A percentile compares a stretch with the other conserved stretches of the same genome.
phyloP scores from a whole-genome alignment of 306 rosid genomes.

The Prunus salicina region DNA sequence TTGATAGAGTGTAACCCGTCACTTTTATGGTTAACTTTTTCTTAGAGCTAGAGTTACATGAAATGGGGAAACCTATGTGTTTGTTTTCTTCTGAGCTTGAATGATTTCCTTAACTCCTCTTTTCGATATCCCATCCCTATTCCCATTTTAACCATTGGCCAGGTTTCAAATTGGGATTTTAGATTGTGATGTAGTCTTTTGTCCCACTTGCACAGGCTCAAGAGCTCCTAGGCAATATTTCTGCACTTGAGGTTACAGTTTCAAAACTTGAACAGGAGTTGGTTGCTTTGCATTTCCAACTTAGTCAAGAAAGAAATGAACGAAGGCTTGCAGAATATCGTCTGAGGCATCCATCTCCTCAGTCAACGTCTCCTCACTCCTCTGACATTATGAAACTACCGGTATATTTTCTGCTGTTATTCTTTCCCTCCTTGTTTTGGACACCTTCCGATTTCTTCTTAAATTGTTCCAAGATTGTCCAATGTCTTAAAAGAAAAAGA shows the following conservation, averaged over 20 bases:
- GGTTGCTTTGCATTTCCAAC: conserved; percentile 71
- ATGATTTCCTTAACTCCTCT: background rate
- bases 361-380: conserved; percentile 39
- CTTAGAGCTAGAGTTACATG: background rate
- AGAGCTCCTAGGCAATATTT: conserved; percentile 55
- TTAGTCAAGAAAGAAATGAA: conserved; percentile 82
- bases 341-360: conserved; percentile 51
- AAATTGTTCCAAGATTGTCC: background rate
- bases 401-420: conserved; percentile 30
- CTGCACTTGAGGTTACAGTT: conserved; percentile 46
- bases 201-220: conserved; percentile 41
- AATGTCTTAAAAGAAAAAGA: background rate
- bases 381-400: conserved; percentile 23
- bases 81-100: background rate
- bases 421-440: background rate
- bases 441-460: background rate
- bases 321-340: conserved; percentile 67
- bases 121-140: background rate
- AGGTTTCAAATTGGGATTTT: background rate
- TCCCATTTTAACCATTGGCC: background rate
- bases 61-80: background rate
- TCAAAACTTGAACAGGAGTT: conserved; percentile 56
- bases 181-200: background rate
- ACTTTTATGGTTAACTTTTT: background rate
- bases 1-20: background rate